Base-by-base conservation (phyloP, 345 rosid species). In the Gossypium ekmanianum region DNA sequence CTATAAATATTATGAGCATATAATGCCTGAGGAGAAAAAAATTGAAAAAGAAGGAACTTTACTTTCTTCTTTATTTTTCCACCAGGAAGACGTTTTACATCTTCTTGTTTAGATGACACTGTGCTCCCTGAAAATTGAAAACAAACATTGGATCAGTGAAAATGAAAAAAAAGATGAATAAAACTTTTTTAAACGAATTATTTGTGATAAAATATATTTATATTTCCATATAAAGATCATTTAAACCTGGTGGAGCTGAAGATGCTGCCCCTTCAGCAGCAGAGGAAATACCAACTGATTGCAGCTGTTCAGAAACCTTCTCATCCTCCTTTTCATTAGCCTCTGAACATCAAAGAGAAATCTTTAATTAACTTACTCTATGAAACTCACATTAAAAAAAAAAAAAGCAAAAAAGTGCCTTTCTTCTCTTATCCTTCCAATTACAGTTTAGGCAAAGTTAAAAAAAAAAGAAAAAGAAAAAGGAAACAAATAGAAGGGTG, bases 51-150 rank as follows among this genome's bases (percentile, higher is more conserved):
- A 62, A 29, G 9, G 39, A 45, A 59, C 62, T 87, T 85, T 79
- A 94, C 98, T 88, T 94, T 94, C 88, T 91, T 94, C 90, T 94
- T 92, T 24, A 92, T 27, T 83, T 94, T 94, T 26, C 97, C 98
- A 47, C 98, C 98, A 50, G 98, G 97, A 44, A 92, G 95, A 50
- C 96, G 95, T 74, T 92, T 94, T 22, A 92, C 97, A 81, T 88
- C 97, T 76, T 88, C 97, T 77, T 78, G 85, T 82, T 87, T 92
- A 50, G 89, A 75, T 16, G 87, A 76, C 52, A 83, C 79, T 9
- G 81, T 11, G 29, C 74, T 80, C 73, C 88, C 97, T 87, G 78
- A 56, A 20, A 20, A 20, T 20, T 20, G 22, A 20, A 20, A 20
- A 20, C 22, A 20, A 20, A 20, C 22, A 20, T 20, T 20, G 22